Percentiles rank a stretch among this genome's conserved stretches.
Evolutionary conservation across 305 asterid genomes (phyloP).

Genomic region (Fraxinus latifolia): DNA sequence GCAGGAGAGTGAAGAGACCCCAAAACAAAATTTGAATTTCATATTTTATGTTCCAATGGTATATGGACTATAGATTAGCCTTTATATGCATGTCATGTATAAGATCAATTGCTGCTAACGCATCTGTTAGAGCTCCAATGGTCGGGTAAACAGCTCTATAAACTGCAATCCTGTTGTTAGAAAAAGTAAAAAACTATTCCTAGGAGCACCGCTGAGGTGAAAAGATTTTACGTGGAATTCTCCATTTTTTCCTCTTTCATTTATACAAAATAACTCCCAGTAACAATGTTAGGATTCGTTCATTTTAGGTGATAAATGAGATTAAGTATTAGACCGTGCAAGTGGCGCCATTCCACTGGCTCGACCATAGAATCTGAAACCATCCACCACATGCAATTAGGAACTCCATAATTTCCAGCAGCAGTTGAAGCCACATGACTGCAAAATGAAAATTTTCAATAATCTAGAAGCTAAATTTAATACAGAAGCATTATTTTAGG

Average conservation of each 20-base stretch:
- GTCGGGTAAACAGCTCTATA: constrained; percentile 88
- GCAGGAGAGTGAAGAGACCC: constrained; percentile 20
- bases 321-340: constrained; percentile 49
- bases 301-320: not conserved
- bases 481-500: not conserved
- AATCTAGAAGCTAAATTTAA: not conserved
- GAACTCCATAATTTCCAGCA: constrained; percentile 83
- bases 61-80: not conserved
- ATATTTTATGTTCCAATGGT: not conserved
- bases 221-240: not conserved
- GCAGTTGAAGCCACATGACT: constrained; percentile 95
- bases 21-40: not conserved
- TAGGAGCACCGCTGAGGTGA: not conserved
- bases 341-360: constrained; percentile 96
- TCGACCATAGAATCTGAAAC: constrained; percentile 67
- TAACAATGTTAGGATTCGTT: not conserved
- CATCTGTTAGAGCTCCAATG: constrained; percentile 75
- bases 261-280: not conserved
- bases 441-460: constrained; percentile 14
- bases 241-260: not conserved
- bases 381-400: constrained; percentile 63
- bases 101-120: constrained; percentile 81
- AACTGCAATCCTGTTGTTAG: constrained; percentile 61
- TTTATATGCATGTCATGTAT: too few relatives aligned
- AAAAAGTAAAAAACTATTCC: not conserved